Evolutionary conservation across 306 rosid genomes (phyloP).

Genomic region (Prunus mume): DNA sequence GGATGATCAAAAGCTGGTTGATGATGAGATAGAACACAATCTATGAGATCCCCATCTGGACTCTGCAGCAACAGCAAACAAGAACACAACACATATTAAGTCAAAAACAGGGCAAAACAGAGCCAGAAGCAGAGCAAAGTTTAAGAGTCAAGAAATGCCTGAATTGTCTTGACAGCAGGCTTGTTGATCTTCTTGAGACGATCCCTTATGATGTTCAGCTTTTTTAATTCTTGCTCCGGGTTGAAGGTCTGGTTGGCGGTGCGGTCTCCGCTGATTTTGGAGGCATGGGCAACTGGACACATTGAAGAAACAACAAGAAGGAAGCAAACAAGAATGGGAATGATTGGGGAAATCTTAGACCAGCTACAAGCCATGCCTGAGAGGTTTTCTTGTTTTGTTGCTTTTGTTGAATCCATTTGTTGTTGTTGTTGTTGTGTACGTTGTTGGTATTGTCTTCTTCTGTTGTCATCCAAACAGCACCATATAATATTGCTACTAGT

Average conservation of each 20-base stretch:
- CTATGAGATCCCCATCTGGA: constrained; percentile 90
- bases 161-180: constrained; percentile 75
- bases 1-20: constrained; percentile 99
- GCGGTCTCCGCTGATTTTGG: constrained; percentile 22
- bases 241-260: constrained; percentile 52
- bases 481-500: constrained; percentile 27
- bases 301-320: constrained; percentile 47
- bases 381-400: constrained; percentile 33
- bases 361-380: constrained; percentile 67
- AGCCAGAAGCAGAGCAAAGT: constrained; percentile 3
- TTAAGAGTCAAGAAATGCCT: constrained; percentile 34
- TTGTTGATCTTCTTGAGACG: constrained; percentile 75
- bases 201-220: constrained; percentile 45
- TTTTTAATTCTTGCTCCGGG: constrained; percentile 54
- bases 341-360: constrained; percentile 49
- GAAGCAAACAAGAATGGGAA: constrained; percentile 48
- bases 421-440: constrained; percentile 25
- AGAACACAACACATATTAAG: background rate
- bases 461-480: constrained; percentile 33
- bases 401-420: constrained; percentile 25
- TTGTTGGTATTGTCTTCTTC: constrained; percentile 46
- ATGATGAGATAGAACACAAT: constrained; percentile 69
- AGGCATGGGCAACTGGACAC: constrained; percentile 50
- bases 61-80: constrained; percentile 37
- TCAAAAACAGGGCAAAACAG: background rate